Conservation (phyloP, 169 alveolate species). For the Eimeria maxima region DNA sequence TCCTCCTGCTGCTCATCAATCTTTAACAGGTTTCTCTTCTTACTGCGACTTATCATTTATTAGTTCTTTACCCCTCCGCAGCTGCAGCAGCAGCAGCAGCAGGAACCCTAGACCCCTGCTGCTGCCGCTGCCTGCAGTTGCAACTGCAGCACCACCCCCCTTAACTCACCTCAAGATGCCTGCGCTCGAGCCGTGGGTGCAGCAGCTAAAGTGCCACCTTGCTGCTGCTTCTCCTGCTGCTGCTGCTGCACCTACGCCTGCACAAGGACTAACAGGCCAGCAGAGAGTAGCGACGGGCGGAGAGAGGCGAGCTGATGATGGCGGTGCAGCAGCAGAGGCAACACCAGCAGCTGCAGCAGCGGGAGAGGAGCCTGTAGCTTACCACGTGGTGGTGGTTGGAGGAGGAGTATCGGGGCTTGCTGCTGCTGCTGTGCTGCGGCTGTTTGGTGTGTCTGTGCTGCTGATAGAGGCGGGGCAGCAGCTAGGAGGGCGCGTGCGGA, state of each 20-base stretch:
- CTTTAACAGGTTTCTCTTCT: slow-evolving; percentile 15
- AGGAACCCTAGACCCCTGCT: background rate
- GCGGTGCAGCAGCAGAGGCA: background rate
- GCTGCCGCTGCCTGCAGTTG: slow-evolving; percentile 36
- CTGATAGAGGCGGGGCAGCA: slow-evolving; percentile 53
- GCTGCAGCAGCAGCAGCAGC: no score
- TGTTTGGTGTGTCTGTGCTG: slow-evolving; percentile 36
- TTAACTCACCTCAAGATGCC: background rate
- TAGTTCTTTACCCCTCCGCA: background rate
- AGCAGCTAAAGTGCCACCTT: background rate
- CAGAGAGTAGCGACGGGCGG: background rate
- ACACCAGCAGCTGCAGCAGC: slow-evolving; percentile 9
- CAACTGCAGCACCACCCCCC: slow-evolving; percentile 73
- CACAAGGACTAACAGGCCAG: background rate
- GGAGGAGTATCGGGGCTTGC: slow-evolving; percentile 62
- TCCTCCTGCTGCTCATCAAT: slow-evolving; percentile 45
- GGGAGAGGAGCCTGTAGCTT: background rate
- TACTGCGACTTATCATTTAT: background rate
- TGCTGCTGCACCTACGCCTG: background rate
- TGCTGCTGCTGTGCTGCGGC: slow-evolving; percentile 66
- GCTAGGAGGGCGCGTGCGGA: slow-evolving; percentile 61
- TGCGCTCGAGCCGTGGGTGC: slow-evolving; percentile 18
- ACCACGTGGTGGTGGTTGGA: slow-evolving; percentile 60
- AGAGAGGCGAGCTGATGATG: background rate
- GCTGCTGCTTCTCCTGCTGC: no score